Percentiles rank a stretch among this genome's conserved stretches.
Evolutionary conservation across 352 stramenopile species (phyloP).

Genomic region (Pythium brassicae): DNA sequence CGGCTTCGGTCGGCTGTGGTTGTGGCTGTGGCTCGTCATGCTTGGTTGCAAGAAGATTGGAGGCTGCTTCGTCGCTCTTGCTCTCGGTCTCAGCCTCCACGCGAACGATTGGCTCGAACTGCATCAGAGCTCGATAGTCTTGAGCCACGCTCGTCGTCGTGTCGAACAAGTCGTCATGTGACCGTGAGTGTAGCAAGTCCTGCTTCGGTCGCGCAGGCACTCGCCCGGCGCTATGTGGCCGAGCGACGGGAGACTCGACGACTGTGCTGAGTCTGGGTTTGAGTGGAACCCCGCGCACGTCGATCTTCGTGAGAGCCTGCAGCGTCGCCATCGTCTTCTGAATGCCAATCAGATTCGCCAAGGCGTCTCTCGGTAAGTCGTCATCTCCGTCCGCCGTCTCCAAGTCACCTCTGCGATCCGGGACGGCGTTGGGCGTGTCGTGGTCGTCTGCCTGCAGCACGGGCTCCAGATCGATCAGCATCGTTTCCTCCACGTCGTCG

Average conservation of each 20-base stretch:
- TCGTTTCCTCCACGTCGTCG: constrained; percentile 13
- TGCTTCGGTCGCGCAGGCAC: neutral
- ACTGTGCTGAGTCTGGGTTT: constrained; percentile 1
- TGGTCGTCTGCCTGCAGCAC: neutral
- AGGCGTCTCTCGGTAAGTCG: constrained; percentile 6
- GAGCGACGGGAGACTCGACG: neutral
- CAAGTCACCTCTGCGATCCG: too few relatives aligned
- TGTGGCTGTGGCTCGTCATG: too few relatives aligned
- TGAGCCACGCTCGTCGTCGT: neutral
- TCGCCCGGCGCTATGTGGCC: neutral
- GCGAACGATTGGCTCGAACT: neutral
- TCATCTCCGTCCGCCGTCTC: neutral
- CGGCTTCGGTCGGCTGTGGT: neutral
- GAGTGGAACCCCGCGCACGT: constrained; percentile 12
- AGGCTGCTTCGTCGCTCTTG: neutral
- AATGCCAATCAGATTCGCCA: constrained; percentile 14
- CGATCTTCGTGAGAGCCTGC: constrained; percentile 8
- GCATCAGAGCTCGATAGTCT: neutral
- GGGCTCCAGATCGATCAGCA: constrained; percentile 7
- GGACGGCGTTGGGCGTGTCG: too few relatives aligned
- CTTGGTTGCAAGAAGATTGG: neutral
- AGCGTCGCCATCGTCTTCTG: constrained; percentile 12
- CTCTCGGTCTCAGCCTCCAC: neutral
- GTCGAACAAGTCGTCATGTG: neutral
- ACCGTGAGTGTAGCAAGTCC: neutral